Conservation (phyloP, 2,329 filamentous ascomycete species). For the Stromatinia cepivora region DNA sequence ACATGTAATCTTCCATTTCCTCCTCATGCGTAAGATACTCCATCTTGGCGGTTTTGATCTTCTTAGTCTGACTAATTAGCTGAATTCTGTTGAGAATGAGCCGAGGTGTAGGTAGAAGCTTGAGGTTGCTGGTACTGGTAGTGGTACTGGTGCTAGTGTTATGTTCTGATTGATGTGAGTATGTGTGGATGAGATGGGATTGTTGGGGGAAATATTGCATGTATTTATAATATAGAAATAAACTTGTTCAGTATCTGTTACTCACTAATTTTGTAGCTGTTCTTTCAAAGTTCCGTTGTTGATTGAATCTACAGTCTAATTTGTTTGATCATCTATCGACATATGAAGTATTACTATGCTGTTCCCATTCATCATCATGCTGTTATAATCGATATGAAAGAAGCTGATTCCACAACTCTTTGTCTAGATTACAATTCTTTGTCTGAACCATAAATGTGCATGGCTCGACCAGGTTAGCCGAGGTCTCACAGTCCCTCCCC, state of each 20-base stretch:
- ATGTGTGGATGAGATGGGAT: neutral
- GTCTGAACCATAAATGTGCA: neutral
- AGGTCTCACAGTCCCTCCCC: neutral
- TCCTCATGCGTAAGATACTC: no score
- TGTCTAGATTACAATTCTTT: neutral
- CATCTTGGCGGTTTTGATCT: neutral
- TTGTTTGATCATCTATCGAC: neutral
- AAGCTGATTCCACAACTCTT: neutral
- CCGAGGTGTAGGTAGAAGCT: no score
- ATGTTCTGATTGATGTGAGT: neutral
- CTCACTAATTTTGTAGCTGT: neutral
- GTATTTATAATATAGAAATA: neutral
- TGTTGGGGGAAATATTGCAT: neutral
- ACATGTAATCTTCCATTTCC: no score
- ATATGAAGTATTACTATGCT: neutral
- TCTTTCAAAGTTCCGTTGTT: neutral
- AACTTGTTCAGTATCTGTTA: neutral
- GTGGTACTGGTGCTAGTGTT: neutral
- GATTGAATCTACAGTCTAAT: neutral
- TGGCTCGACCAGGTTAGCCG: neutral
- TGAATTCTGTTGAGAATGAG: no score
- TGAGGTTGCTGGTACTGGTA: neutral
- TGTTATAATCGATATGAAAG: neutral
- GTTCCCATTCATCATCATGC: neutral
- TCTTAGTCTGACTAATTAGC: neutral